A percentile compares a stretch with the other conserved stretches of the same genome.
These are phyloP conservation scores for Sarocladium kiliense DNA, from an alignment of 2,329 filamentous ascomycete species.

Conservation along the genomic window DNA sequence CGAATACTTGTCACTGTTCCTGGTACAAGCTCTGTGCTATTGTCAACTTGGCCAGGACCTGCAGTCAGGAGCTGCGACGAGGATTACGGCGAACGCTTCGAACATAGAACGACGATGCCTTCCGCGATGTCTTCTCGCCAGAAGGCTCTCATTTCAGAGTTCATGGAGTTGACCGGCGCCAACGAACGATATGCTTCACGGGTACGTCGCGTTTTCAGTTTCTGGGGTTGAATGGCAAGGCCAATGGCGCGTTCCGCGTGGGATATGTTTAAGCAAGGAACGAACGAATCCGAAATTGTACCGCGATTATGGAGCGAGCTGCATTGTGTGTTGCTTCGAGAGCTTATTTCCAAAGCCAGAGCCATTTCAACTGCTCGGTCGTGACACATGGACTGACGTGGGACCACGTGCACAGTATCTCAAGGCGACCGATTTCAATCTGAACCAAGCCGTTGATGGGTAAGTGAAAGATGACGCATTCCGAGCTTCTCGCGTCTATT, in stretches of 20 bases:
- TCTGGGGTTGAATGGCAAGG: no score
- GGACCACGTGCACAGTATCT: conserved; percentile 32
- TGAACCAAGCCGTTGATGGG: conserved; percentile 51
- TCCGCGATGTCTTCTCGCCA: conserved; percentile 21
- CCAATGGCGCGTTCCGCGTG: no score
- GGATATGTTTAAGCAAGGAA: no score
- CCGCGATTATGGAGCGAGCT: no score
- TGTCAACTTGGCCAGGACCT: no score
- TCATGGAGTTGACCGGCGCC: conserved; percentile 37
- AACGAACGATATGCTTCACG: conserved; percentile 37
- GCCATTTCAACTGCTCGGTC: neutral
- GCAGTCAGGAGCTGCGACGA: no score
- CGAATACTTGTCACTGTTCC: no score
- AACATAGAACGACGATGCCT: neutral
- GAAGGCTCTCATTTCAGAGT: conserved; percentile 35
- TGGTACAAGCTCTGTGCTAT: no score
- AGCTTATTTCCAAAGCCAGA: neutral
- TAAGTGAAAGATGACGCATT: conserved; percentile 35
- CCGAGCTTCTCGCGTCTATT: conserved; percentile 14
- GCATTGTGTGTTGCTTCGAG: no score
- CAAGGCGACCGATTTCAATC: conserved; percentile 42
- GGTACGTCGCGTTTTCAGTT: conserved; percentile 23
- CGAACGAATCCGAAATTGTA: no score
- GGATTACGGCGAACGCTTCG: neutral
- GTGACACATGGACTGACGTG: neutral